Base-by-base conservation (phyloP, 352 stramenopile genomes). In the Globisporangium okanoganense region DNA sequence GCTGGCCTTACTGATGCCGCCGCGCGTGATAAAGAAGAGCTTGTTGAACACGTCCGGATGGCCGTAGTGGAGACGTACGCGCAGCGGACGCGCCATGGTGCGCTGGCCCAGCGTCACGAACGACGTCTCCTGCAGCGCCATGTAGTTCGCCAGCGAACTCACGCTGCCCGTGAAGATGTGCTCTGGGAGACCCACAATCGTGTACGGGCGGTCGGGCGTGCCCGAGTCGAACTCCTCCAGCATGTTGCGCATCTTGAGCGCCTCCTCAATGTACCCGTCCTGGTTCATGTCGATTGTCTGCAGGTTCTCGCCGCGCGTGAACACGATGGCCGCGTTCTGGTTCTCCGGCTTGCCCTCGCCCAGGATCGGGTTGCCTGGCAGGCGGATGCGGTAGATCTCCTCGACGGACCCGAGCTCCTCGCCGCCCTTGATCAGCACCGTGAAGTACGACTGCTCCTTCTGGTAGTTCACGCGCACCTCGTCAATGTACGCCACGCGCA, bases 231-330 rank as follows among this genome's bases (percentile, higher is more conserved):
- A 99, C 76, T 99, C 97, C 74, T 99, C 90, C 1, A 99, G 82
- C 71, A 98, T 82, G 71, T 99, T 99, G 55, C 97, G 88, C 96
- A 99, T 99, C 76, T 99, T 99, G 6, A 99, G 78, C 5, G 92
- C 88, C 74, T 99, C 97, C 67, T 99, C 97, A 44, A 99, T 97
- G 73, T 99, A 99, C 47, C 95, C 95, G 71, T 99, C 95, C 70
- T 99, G 97, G 76, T 99, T 99, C 97, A 99, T 99, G 72, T 99
- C 97, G 73, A 99, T 99, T 10, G 96, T 99, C 78, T 99, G 97
- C 48, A 99, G 63, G 47, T 96, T 97, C 74, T 99, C 96, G 62
- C 96, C 96, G 25, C 97, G 87, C 8, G 96, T 99, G 72, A 99
- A 99, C 59, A 99, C 98, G 64, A 99, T 96, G 4, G 97, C 97